These are phyloP conservation scores for Aphanomyces astaci DNA, from an alignment of 352 stramenopile species.

Conservation along the genomic window DNA sequence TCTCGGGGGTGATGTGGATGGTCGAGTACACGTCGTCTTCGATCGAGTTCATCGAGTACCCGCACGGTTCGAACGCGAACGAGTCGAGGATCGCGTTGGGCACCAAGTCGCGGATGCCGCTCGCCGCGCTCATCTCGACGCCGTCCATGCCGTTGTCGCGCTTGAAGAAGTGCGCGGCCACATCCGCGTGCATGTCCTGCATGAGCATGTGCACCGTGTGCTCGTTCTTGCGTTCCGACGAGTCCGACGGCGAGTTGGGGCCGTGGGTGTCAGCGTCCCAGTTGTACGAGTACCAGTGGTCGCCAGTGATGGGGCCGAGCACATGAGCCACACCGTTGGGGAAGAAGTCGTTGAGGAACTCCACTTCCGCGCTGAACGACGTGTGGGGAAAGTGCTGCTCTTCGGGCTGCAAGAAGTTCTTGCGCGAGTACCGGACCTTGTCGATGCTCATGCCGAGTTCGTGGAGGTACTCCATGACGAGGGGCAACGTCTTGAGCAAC, in stretches of 20 bases:
- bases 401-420: slow-evolving; percentile 99
- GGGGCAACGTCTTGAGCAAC: slow-evolving; percentile 88
- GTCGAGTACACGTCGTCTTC: slow-evolving; percentile 97
- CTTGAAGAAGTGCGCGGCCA: slow-evolving; percentile 84
- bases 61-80: slow-evolving; percentile 98
- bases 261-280: slow-evolving; percentile 87
- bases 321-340: slow-evolving; percentile 78
- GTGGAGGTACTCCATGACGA: slow-evolving; percentile 74
- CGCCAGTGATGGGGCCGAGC: slow-evolving; percentile 91
- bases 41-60: slow-evolving; percentile 99
- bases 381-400: slow-evolving; percentile 96
- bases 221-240: slow-evolving; percentile 35
- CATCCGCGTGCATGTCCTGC: slow-evolving; percentile 77
- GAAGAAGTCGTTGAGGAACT: slow-evolving; percentile 91
- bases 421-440: slow-evolving; percentile 97
- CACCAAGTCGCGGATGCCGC: slow-evolving; percentile 92
- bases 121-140: slow-evolving; percentile 89
- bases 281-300: slow-evolving; percentile 99
- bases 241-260: slow-evolving; percentile 11
- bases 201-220: slow-evolving; percentile 79
- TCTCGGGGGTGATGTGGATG: slow-evolving; percentile 98
- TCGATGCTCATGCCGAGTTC: slow-evolving; percentile 93
- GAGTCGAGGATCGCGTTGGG: slow-evolving; percentile 94
- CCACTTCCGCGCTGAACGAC: slow-evolving; percentile 94
- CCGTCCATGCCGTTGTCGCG: slow-evolving; percentile 60